Evolutionary conservation across 2,329 filamentous ascomycete species (phyloP), one percentile per base, ranked within the genome.

Genomic region (Claviceps purpurea): DNA sequence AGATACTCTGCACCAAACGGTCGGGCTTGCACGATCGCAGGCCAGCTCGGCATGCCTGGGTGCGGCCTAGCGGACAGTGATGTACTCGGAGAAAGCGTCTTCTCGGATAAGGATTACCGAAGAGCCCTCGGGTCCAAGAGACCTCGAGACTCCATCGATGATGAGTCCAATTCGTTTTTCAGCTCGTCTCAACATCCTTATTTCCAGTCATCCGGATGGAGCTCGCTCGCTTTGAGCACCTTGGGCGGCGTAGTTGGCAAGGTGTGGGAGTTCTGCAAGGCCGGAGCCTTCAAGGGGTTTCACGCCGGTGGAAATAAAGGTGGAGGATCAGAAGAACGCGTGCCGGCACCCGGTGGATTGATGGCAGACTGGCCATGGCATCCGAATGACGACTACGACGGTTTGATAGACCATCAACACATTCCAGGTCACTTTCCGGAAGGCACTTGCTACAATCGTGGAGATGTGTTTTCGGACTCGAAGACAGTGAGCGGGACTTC

Each of bases 261-360:
- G 61, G 81, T 95, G 0, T 89, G 88, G 78, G 79, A 89, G 58
- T 93, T 95, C 60, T 95, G 90, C 70, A 87, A 74, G 64, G 70
- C 72, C 0, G 80, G 77, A 8, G 79, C 85, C 0, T 94, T 96
- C 62, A 77, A 78, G 51, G 90, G 90, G 0, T 96, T 96, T 65
- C 83, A 90, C 56, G 89, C 90, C 13, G 91, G 90, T 7, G 88
- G 85, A 3, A 91, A 90, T 8, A 74, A 73, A 54, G 82, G 81
- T 90, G 61, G 71, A 77, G 6, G 56, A 18, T 53, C 56, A 14
- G 58, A 37, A 39, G 64, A 72, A 20, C 62, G 54, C 7, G 55
- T 55, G n/a, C 42, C 59, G 45, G 38, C 59, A 42, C 54, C 56
- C 16, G 54, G 57, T 34, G 56, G 54, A 40, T 49, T 48, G 8